A percentile compares a stretch with the other conserved stretches of the same genome.
phyloP scores from a whole-genome alignment of 1,284 basidiomycete species.

The Uromyces viciae-fabae region DNA sequence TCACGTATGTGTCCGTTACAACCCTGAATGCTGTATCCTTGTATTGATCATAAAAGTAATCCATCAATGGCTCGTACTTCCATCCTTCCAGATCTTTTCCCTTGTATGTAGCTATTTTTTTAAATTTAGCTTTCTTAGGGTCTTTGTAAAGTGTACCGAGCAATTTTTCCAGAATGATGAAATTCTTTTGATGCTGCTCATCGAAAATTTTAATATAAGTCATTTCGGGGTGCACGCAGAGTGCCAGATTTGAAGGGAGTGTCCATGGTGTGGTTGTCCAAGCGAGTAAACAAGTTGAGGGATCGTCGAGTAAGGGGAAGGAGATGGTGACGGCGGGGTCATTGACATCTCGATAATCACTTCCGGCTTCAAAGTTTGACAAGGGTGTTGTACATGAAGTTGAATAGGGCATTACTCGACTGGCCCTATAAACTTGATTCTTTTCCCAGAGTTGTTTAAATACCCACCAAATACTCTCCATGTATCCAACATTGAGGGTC shows the following conservation, averaged over 20 bases:
- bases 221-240: slow-evolving; percentile 94
- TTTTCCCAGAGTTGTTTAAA: slow-evolving; percentile 89
- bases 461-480: slow-evolving; percentile 99
- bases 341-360: slow-evolving; percentile 86
- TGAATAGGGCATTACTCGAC: slow-evolving; percentile 97
- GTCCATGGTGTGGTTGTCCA: slow-evolving; percentile 99
- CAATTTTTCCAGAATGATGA: slow-evolving; percentile 85
- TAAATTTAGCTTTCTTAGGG: slow-evolving; percentile 93
- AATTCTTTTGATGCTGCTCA: slow-evolving; percentile 78
- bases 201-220: slow-evolving; percentile 98
- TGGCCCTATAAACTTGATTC: slow-evolving; percentile 86
- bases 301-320: slow-evolving; percentile 90
- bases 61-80: slow-evolving; percentile 92
- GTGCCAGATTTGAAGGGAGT: slow-evolving; percentile 85
- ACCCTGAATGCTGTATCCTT: slow-evolving; percentile 89
- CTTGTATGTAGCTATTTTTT: slow-evolving; percentile 79
- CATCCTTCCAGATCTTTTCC: slow-evolving; percentile 92
- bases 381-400: slow-evolving; percentile 92
- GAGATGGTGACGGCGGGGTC: slow-evolving; percentile 92
- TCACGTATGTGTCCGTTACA: slow-evolving; percentile 87
- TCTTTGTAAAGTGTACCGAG: slow-evolving; percentile 92
- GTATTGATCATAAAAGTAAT: slow-evolving; percentile 92
- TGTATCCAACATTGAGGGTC: slow-evolving; percentile 86
- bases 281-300: slow-evolving; percentile 81
- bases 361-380: slow-evolving; percentile 95